phyloP scores from a whole-genome alignment of 768 basidiomycete genomes.

The Tricholoma saponaceum region DNA sequence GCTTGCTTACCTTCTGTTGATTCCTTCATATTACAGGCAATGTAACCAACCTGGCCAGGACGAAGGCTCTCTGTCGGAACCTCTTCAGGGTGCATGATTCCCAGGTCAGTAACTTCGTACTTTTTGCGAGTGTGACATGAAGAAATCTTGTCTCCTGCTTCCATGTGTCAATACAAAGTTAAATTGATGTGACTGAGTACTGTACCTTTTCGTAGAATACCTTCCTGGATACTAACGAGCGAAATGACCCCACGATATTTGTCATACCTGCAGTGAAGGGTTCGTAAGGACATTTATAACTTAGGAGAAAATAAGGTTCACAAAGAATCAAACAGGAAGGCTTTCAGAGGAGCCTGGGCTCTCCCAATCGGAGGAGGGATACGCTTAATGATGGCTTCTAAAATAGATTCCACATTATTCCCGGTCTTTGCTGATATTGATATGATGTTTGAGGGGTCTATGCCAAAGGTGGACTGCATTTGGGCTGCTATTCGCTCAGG shows the following conservation, averaged over 20 bases:
- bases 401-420: conserved; percentile 69
- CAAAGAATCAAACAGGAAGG: conserved; percentile 92
- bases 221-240: conserved; percentile 76
- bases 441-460: conserved; percentile 70
- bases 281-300: conserved; percentile 6
- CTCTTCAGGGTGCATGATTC: conserved; percentile 89
- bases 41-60: conserved; percentile 83
- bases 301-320: conserved; percentile 31
- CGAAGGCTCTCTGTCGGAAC: conserved; percentile 62
- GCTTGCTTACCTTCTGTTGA: conserved; percentile 75
- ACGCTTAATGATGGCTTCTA: conserved; percentile 76
- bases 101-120: conserved; percentile 87
- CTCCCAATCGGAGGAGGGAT: conserved; percentile 76
- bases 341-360: conserved; percentile 58
- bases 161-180: not conserved
- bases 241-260: conserved; percentile 95
- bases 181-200: conserved; percentile 4
- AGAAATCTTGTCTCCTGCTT: conserved; percentile 80
- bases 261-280: conserved; percentile 64
- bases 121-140: conserved; percentile 83
- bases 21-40: conserved; percentile 98
- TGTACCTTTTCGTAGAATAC: conserved; percentile 72
- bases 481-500: conserved; percentile 78
- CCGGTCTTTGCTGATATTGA: conserved; percentile 93
- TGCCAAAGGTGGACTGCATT: conserved; percentile 78